phyloP scores from a whole-genome alignment of 108 stramenopile species.

The Stephanodiscus minutulus region DNA sequence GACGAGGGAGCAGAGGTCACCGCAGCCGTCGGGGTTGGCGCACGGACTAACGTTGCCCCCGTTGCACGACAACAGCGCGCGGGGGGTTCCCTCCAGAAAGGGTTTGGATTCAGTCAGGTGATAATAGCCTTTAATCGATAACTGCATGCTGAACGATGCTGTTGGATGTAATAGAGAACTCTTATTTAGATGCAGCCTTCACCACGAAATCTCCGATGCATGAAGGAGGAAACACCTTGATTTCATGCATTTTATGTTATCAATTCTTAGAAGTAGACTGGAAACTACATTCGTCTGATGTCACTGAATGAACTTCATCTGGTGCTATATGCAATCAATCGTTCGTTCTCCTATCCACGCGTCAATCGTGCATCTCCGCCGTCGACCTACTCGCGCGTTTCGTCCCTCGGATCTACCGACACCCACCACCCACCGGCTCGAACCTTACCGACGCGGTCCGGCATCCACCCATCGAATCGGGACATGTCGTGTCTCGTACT shows the following conservation, averaged over 20 bases:
- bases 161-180: background rate
- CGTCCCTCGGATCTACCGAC: conserved; percentile 63
- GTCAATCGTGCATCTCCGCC: conserved; percentile 22
- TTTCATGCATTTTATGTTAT: too few species aligned
- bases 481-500: too few species aligned
- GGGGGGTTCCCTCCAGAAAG: background rate
- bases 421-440: conserved; percentile 55
- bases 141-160: background rate
- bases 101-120: background rate
- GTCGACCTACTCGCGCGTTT: conserved; percentile 55
- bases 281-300: too few species aligned
- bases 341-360: conserved; percentile 3
- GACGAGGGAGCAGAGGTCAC: background rate
- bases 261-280: too few species aligned
- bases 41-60: conserved; percentile 2
- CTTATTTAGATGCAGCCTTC: background rate
- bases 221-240: too few species aligned
- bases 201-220: too few species aligned
- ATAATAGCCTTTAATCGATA: background rate
- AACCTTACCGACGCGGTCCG: conserved; percentile 59
- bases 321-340: too few species aligned
- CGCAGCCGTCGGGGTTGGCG: background rate
- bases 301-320: too few species aligned
- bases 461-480: conserved; percentile 72
- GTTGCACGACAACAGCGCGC: background rate